Conservation (phyloP, 345 rosid species). For the Cardamine occulta region DNA sequence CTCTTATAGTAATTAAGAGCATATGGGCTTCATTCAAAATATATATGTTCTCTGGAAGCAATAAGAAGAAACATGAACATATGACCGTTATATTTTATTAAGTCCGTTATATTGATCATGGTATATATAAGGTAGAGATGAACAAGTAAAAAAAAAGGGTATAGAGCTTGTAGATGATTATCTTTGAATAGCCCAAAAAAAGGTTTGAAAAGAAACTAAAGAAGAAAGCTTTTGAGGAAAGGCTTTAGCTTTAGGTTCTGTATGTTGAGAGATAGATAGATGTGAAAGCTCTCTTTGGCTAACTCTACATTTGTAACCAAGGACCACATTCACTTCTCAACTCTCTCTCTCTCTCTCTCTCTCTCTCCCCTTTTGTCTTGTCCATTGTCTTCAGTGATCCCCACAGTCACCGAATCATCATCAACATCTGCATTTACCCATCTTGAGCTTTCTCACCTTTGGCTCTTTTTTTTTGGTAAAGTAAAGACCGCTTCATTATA, state of each 20-base stretch:
- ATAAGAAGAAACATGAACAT: slow-evolving; percentile 12
- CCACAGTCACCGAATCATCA: slow-evolving; percentile 47
- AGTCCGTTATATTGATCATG: slow-evolving; percentile 3
- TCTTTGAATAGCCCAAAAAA: slow-evolving; percentile 29
- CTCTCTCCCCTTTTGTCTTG: slow-evolving; percentile 33
- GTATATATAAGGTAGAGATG: slow-evolving; percentile 9
- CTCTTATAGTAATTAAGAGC: neutral
- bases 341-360: slow-evolving; percentile 37
- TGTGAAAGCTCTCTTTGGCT: slow-evolving; percentile 43
- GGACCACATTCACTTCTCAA: slow-evolving; percentile 48
- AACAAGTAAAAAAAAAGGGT: slow-evolving; percentile 22
- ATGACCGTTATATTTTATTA: neutral
- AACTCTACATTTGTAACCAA: slow-evolving; percentile 39
- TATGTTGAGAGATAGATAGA: slow-evolving; percentile 35
- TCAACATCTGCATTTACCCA: slow-evolving; percentile 40
- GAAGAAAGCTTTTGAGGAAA: slow-evolving; percentile 48
- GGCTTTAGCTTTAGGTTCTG: slow-evolving; percentile 37
- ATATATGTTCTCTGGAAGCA: neutral
- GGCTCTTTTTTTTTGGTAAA: slow-evolving; percentile 33
- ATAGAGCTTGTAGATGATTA: slow-evolving; percentile 40
- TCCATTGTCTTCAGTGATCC: slow-evolving; percentile 47
- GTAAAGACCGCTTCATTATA: neutral
- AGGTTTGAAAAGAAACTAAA: slow-evolving; percentile 38
- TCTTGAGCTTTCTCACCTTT: slow-evolving; percentile 35
- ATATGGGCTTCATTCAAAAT: slow-evolving; percentile 16